phyloP scores from a whole-genome alignment of 2,329 filamentous ascomycete genomes.

The Apiospora malaysiana region DNA sequence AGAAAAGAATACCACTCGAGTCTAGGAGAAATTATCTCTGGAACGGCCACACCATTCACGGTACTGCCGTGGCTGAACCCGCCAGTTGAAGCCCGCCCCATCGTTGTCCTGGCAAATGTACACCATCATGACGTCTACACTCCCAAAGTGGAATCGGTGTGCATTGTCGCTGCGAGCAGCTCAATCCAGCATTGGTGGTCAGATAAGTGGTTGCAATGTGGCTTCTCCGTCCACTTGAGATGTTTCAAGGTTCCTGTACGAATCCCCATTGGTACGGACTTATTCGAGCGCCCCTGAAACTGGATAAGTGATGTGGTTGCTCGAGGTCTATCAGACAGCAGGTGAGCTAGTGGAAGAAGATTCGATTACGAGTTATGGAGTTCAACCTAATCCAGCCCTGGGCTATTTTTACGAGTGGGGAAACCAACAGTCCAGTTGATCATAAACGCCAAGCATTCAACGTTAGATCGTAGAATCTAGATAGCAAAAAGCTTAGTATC shows the following conservation, averaged over 20 bases:
- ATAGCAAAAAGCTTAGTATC: background rate
- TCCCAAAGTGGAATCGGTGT: conserved; percentile 10
- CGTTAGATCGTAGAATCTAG: background rate
- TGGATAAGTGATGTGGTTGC: background rate
- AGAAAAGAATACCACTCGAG: background rate
- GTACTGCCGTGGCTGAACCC: background rate
- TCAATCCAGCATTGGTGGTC: background rate
- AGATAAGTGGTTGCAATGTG: background rate
- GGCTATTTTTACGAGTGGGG: conserved; percentile 1
- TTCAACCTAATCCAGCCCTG: background rate
- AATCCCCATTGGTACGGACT: background rate
- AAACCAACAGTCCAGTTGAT: background rate
- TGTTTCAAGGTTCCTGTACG: background rate
- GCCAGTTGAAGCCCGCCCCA: background rate
- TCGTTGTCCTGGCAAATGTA: background rate
- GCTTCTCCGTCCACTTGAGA: background rate
- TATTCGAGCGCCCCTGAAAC: background rate
- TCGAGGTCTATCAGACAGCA: too few relatives aligned
- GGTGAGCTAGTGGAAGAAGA: background rate
- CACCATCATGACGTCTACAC: conserved; percentile 11
- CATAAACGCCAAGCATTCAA: background rate
- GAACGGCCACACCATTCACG: background rate
- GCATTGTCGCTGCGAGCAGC: background rate
- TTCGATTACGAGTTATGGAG: background rate
- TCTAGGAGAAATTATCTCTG: background rate